These are phyloP conservation scores for Pleochaeta shiraiana DNA, from an alignment of 2,329 filamentous ascomycete genomes.

Conservation along the genomic window DNA sequence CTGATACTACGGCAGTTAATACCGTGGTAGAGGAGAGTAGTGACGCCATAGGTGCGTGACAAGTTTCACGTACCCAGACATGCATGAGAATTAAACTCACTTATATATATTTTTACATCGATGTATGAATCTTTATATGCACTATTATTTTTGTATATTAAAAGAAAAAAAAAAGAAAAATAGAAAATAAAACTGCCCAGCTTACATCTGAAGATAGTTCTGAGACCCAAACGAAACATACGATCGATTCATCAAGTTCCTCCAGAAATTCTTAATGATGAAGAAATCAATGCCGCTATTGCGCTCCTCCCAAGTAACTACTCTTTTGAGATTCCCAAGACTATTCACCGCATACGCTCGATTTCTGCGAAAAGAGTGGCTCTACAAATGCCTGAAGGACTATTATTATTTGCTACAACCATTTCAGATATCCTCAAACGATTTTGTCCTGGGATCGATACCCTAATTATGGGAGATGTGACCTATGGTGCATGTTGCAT, in stretches of 20 bases:
- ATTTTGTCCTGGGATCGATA: slow-evolving; percentile 82
- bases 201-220: slow-evolving; percentile 27
- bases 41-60: slow-evolving; percentile 29
- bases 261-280: slow-evolving; percentile 63
- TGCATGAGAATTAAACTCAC: neutral
- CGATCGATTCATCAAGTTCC: slow-evolving; percentile 85
- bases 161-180: slow-evolving; percentile 25
- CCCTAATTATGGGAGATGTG: slow-evolving; percentile 96
- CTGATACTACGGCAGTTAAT: slow-evolving; percentile 28
- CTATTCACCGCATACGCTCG: slow-evolving; percentile 77
- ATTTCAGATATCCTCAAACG: slow-evolving; percentile 90
- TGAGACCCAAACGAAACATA: slow-evolving; percentile 47
- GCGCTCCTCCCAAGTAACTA: slow-evolving; percentile 83
- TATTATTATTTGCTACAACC: slow-evolving; percentile 89
- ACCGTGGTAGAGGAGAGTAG: slow-evolving; percentile 28
- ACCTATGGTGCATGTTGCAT: slow-evolving; percentile 98
- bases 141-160: too few relatives aligned
- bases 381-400: slow-evolving; percentile 91
- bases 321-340: slow-evolving; percentile 97
- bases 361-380: slow-evolving; percentile 64
- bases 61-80: too few relatives aligned
- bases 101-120: neutral
- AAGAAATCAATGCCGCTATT: slow-evolving; percentile 71
- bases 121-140: too few relatives aligned
- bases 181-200: slow-evolving; percentile 19